A percentile compares a stretch with the other conserved stretches of the same genome.
Evolutionary conservation across 2,329 filamentous ascomycete species (phyloP).

Genomic region (Whalleya microplaca): DNA sequence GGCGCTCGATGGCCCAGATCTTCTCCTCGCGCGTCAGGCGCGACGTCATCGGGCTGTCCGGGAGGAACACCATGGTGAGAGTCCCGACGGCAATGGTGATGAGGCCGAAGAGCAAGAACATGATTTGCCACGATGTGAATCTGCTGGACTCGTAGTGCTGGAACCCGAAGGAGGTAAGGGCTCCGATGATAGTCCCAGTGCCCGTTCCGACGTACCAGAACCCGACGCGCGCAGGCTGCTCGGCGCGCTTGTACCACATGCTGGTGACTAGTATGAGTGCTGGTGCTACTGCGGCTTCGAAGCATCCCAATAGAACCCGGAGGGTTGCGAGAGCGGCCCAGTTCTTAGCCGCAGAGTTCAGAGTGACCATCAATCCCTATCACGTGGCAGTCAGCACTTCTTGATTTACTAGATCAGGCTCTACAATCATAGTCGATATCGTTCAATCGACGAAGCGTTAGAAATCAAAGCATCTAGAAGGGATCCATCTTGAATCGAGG

Average conservation of each 20-base stretch:
- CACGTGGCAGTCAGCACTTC: background rate
- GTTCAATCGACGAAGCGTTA: background rate
- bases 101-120: constrained; percentile 50
- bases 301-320: constrained; percentile 55
- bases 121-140: constrained; percentile 55
- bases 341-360: constrained; percentile 53
- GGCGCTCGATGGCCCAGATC: constrained; percentile 32
- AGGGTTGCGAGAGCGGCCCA: constrained; percentile 53
- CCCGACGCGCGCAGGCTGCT: constrained; percentile 61
- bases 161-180: constrained; percentile 47
- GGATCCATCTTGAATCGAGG: background rate
- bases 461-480: background rate
- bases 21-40: constrained; percentile 30
- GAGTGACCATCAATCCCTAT: constrained; percentile 47
- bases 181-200: constrained; percentile 46
- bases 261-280: constrained; percentile 58
- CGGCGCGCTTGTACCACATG: constrained; percentile 58
- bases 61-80: constrained; percentile 28
- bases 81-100: constrained; percentile 29
- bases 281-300: constrained; percentile 58
- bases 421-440: background rate
- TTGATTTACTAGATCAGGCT: background rate
- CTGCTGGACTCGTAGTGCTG: constrained; percentile 49
- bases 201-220: constrained; percentile 60
- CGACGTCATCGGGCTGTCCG: constrained; percentile 32